Evolutionary conservation across 495 filamentous ascomycete genomes (phyloP), one percentile per base, ranked within the genome.

Genomic region (Penicillium simplicissimum): DNA sequence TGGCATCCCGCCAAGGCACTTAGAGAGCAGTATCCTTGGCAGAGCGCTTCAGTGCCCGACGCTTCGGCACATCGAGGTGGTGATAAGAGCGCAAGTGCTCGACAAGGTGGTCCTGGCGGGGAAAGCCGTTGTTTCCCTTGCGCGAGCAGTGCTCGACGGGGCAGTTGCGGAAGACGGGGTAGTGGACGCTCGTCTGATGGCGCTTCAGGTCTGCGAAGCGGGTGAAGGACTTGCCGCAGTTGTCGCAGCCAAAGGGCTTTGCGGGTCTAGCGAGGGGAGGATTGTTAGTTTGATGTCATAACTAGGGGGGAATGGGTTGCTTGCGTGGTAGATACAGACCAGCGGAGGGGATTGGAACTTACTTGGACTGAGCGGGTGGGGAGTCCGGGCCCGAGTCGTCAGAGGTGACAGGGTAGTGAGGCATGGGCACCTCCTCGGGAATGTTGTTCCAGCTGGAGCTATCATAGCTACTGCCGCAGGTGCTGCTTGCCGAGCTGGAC

Each of bases 71-170:
- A 51, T 78, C 74, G 40, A 81, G 67, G 42, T 82, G 78, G 74
- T 96, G 93, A 10, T 92, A 91, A 4, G 90, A 86, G 28, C 92
- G 85, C 21, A 93, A 73, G 70, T 97, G 93, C 74, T 97, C 93
- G 62, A 90, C 88, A 3, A 96, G 81, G 63, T 97, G 96, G 74
- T 96, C 93, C 57, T 88, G 85, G 1, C 93, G 85, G 15, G 90
- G 89, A 71, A 97, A 97, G 2, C 91, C 91, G 63, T 88, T 85
- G 67, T 84, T 86, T 0, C 82, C 83, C 70, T 89, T 88, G 14
- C 92, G 87, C 67, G 92, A 91, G 79, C 93, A 97, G 70, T 87
- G 85, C n/a, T 74, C 65, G 59, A 90, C 84, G 0, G 92, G 91
- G 63, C 93, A 97, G 71, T 88, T 84, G 47, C 91, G 82, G 49